Evolutionary conservation across 495 filamentous ascomycete genomes (phyloP).

Genomic region (Aspergillus campestris): DNA sequence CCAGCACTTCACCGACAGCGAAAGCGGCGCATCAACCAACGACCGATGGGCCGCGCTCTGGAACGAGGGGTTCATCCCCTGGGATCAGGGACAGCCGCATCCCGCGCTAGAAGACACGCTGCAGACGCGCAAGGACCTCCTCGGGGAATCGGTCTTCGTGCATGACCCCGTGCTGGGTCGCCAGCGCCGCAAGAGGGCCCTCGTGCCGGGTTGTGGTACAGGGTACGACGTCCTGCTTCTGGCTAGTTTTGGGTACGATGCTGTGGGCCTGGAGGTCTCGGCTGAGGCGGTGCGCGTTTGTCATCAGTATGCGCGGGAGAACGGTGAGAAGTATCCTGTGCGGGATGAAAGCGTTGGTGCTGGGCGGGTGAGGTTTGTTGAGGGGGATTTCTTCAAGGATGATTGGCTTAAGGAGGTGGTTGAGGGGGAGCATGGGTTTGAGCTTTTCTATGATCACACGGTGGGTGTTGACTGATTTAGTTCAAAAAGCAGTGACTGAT

Average conservation of each 20-base stretch:
- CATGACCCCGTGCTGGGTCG: constrained; percentile 4
- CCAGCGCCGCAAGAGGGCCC: constrained; percentile 27
- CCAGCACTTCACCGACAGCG: no score
- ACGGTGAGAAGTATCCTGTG: constrained; percentile 29
- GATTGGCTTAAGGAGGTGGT: constrained; percentile 39
- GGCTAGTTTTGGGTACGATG: constrained; percentile 53
- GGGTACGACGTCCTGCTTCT: constrained; percentile 60
- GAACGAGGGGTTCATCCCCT: constrained; percentile 28
- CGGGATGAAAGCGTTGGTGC: constrained; percentile 25
- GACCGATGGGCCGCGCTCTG: constrained; percentile 10
- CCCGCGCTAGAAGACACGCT: constrained; percentile 53
- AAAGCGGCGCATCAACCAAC: not conserved
- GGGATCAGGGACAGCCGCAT: constrained; percentile 52
- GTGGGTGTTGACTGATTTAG: constrained; percentile 30
- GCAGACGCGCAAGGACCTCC: constrained; percentile 23
- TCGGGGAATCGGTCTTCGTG: constrained; percentile 21
- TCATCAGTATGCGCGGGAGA: constrained; percentile 24
- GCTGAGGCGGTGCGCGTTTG: constrained; percentile 40
- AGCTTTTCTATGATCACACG: constrained; percentile 71
- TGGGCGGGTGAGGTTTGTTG: constrained; percentile 45
- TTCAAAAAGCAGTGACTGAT: not conserved
- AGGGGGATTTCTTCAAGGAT: constrained; percentile 58
- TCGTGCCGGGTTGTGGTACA: constrained; percentile 58
- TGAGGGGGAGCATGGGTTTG: constrained; percentile 36
- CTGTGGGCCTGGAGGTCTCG: constrained; percentile 55